phyloP scores from a whole-genome alignment of 495 filamentous ascomycete genomes.

The Penicillium egyptiacum region DNA sequence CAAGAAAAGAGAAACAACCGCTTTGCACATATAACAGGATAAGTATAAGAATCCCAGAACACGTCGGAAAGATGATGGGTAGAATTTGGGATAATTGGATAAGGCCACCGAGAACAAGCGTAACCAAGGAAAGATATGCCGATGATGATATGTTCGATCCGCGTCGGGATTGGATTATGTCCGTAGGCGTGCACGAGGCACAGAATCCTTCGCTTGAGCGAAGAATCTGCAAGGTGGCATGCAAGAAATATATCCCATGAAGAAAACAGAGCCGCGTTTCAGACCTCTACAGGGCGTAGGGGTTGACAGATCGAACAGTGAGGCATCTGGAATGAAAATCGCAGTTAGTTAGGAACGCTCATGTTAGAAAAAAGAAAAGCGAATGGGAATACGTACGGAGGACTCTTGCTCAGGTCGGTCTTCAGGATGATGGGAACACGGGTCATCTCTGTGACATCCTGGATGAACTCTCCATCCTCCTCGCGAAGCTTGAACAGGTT shows the following conservation, averaged over 20 bases:
- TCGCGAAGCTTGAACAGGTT: conserved; percentile 87
- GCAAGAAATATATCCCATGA: conserved; percentile 33
- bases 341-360: conserved; percentile 34
- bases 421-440: conserved; percentile 94
- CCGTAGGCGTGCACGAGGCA: conserved; percentile 20
- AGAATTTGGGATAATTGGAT: conserved; percentile 6
- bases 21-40: conserved; percentile 29
- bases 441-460: conserved; percentile 97
- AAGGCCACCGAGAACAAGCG: conserved; percentile 6
- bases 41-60: conserved; percentile 27
- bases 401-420: conserved; percentile 97
- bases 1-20: conserved; percentile 25
- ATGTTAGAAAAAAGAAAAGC: neutral
- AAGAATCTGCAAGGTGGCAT: conserved; percentile 33
- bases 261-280: conserved; percentile 16
- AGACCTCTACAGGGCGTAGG: conserved; percentile 73
- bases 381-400: conserved; percentile 71
- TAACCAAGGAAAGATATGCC: conserved; percentile 16
- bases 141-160: conserved; percentile 36
- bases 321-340: conserved; percentile 64
- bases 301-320: conserved; percentile 96
- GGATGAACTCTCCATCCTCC: conserved; percentile 92
- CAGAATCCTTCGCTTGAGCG: conserved; percentile 16
- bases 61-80: conserved; percentile 19
- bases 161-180: conserved; percentile 28